These are phyloP conservation scores for Stipa capillata DNA, from an alignment of 176 grass and related monocot species.

Conservation along the genomic window DNA sequence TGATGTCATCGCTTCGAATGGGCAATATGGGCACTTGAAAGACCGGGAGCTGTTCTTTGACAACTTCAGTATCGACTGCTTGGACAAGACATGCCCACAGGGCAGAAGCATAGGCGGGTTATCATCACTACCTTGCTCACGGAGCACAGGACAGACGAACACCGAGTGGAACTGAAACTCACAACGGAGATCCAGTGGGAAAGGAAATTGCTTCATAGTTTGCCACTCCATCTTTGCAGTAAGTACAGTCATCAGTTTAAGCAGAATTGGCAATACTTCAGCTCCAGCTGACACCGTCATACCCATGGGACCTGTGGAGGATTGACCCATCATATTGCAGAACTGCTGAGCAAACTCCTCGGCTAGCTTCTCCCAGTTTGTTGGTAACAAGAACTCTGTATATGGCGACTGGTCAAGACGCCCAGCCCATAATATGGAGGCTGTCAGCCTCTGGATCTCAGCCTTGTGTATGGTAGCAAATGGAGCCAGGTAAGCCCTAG, in stretches of 20 bases:
- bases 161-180: constrained; percentile 41
- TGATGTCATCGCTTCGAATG: neutral
- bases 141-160: constrained; percentile 38
- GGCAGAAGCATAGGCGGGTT: constrained; percentile 46
- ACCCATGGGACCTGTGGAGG: constrained; percentile 15
- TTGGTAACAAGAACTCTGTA: constrained; percentile 18
- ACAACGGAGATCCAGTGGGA: constrained; percentile 21
- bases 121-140: constrained; percentile 31
- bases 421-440: constrained; percentile 32
- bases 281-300: constrained; percentile 15
- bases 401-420: constrained; percentile 33
- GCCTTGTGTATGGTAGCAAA: constrained; percentile 19
- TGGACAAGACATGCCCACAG: constrained; percentile 37
- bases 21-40: constrained; percentile 42
- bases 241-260: constrained; percentile 31
- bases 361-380: constrained; percentile 17
- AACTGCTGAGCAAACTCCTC: constrained; percentile 29
- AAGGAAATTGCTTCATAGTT: constrained; percentile 32
- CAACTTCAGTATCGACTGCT: constrained; percentile 29
- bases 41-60: constrained; percentile 23
- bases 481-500: constrained; percentile 5
- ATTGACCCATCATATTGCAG: constrained; percentile 22
- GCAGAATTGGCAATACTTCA: constrained; percentile 28
- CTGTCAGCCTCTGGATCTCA: constrained; percentile 25
- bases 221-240: constrained; percentile 28